Conservation (phyloP, 352 stramenopile genomes). For the Globisporangium recalcitrans region DNA sequence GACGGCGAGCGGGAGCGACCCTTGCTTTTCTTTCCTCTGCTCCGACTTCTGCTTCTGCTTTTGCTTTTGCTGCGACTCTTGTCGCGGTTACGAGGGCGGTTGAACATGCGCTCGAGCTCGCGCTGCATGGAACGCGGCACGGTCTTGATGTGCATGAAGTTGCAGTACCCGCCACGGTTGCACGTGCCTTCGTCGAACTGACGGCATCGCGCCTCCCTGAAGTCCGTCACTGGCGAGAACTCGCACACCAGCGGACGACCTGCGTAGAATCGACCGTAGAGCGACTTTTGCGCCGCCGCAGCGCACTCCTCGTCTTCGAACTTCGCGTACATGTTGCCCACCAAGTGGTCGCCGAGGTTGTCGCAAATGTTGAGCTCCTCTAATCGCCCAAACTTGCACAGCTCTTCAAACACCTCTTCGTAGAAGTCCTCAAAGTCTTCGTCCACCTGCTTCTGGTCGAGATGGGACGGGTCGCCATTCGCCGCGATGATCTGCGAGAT, state of each 20-base stretch:
- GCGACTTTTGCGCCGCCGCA: slow-evolving; percentile 91
- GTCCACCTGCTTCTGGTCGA: slow-evolving; percentile 90
- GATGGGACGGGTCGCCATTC: slow-evolving; percentile 71
- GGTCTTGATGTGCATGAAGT: slow-evolving; percentile 99
- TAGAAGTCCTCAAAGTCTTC: slow-evolving; percentile 97
- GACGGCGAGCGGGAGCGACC: slow-evolving; percentile 27
- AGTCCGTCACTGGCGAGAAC: slow-evolving; percentile 98
- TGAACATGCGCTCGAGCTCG: slow-evolving; percentile 85
- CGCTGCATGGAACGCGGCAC: slow-evolving; percentile 79
- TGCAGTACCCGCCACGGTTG: slow-evolving; percentile 97
- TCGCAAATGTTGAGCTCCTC: slow-evolving; percentile 99
- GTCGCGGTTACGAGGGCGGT: slow-evolving; percentile 34
- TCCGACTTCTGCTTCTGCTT: slow-evolving; percentile 47
- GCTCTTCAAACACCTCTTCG: slow-evolving; percentile 97
- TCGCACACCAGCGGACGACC: slow-evolving; percentile 94
- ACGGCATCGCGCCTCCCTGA: slow-evolving; percentile 95
- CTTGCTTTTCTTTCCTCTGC: slow-evolving; percentile 35
- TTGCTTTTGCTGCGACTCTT: slow-evolving; percentile 46
- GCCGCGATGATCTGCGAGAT: slow-evolving; percentile 85
- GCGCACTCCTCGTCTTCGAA: slow-evolving; percentile 98
- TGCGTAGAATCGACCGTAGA: slow-evolving; percentile 98
- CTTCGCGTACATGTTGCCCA: slow-evolving; percentile 99
- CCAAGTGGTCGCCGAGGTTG: slow-evolving; percentile 99
- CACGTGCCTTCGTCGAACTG: slow-evolving; percentile 99
- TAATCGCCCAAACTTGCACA: slow-evolving; percentile 98